Conservation (phyloP, 108 stramenopile genomes). For the Nitzschia inconspicua region DNA sequence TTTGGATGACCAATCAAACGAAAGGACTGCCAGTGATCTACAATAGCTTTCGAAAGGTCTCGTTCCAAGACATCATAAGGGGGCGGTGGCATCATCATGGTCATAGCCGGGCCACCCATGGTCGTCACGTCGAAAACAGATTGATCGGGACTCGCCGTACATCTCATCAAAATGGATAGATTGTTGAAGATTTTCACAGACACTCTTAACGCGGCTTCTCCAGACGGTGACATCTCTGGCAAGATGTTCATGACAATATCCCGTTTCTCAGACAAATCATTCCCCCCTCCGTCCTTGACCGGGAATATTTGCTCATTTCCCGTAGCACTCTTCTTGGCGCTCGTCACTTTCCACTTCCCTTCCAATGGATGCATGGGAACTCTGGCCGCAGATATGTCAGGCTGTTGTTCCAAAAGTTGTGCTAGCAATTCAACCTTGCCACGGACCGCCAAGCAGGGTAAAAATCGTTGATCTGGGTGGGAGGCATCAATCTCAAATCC, state of each 20-base stretch:
- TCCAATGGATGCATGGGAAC: neutral
- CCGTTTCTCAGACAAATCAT: neutral
- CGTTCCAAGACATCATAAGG: slow-evolving; percentile 7
- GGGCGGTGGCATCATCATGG: slow-evolving; percentile 27
- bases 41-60: slow-evolving; percentile 7
- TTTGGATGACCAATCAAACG: neutral
- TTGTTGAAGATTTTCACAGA: slow-evolving; percentile 9
- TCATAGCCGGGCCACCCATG: neutral
- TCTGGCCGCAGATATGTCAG: neutral
- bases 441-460: slow-evolving; percentile 39
- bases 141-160: neutral
- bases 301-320: neutral
- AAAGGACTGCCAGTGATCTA: neutral
- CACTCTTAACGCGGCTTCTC: too few species aligned
- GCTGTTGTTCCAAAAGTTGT: neutral
- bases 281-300: neutral
- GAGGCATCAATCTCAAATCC: slow-evolving; percentile 37
- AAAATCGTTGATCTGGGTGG: slow-evolving; percentile 8
- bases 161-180: neutral
- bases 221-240: too few species aligned
- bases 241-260: neutral
- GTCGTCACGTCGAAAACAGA: neutral
- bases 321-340: neutral
- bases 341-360: slow-evolving; percentile 17
- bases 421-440: slow-evolving; percentile 24